Conservation (phyloP, 192 early-diverging fungal genomes). For the Coemansia sp. region DNA sequence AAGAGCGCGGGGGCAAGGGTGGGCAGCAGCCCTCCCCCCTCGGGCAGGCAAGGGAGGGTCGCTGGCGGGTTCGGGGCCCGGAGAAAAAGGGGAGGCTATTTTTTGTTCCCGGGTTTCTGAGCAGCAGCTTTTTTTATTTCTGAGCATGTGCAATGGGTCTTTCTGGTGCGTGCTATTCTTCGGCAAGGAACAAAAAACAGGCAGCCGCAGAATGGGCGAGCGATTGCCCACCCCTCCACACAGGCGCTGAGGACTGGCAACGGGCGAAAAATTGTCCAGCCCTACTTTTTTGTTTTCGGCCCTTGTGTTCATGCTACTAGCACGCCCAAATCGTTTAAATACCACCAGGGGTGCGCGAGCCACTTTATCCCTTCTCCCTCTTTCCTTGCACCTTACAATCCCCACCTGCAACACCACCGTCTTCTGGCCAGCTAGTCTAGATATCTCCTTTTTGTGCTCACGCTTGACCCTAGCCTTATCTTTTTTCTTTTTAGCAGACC, state of each 20-base stretch:
- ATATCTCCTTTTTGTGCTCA: neutral
- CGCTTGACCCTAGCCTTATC: neutral
- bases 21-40: neutral
- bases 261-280: constrained; percentile 11
- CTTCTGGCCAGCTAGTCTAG: constrained; percentile 1
- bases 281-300: constrained; percentile 3
- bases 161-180: constrained; percentile 1
- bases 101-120: neutral
- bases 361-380: neutral
- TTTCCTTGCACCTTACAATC: neutral
- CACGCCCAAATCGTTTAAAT: constrained; percentile 3
- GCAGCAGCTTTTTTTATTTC: neutral
- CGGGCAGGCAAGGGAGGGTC: neutral
- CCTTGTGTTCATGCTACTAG: neutral
- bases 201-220: constrained; percentile 4
- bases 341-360: constrained; percentile 1
- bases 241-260: constrained; percentile 2
- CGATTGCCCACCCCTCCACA: neutral
- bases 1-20: constrained; percentile 2
- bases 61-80: neutral
- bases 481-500: neutral
- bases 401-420: neutral
- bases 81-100: constrained; percentile 1
- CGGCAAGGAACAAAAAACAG: constrained; percentile 5
- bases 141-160: constrained; percentile 1